Evolutionary conservation across 2,329 filamentous ascomycete species (phyloP).

Genomic region (Diatrype stigma): DNA sequence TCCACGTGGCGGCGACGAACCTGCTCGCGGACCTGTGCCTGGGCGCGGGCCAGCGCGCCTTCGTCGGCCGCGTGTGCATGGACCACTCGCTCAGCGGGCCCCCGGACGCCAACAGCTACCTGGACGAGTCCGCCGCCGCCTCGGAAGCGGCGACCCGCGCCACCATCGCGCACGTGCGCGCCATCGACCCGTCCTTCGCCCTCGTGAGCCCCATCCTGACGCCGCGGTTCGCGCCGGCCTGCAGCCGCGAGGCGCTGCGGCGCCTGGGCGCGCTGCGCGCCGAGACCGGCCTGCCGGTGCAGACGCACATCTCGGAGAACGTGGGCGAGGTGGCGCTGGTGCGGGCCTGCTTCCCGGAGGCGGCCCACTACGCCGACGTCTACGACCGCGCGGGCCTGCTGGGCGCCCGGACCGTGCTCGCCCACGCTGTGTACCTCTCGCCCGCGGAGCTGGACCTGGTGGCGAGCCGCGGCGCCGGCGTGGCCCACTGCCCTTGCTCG

Average conservation of each 20-base stretch:
- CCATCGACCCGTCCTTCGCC: conserved; percentile 59
- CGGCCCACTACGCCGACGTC: conserved; percentile 65
- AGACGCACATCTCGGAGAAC: conserved; percentile 92
- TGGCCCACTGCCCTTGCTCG: conserved; percentile 82
- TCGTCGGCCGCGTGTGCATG: conserved; percentile 96
- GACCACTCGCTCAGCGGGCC: conserved; percentile 73
- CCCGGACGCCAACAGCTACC: conserved; percentile 74
- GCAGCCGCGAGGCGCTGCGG: conserved; percentile 54
- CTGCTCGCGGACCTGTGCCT: conserved; percentile 81
- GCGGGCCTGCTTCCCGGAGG: conserved; percentile 60
- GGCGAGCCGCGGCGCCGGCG: conserved; percentile 54
- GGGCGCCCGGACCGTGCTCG: conserved; percentile 70
- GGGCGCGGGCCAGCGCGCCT: conserved; percentile 76
- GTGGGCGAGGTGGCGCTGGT: conserved; percentile 69
- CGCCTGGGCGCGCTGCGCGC: conserved; percentile 61
- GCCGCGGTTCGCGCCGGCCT: conserved; percentile 63
- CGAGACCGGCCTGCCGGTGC: conserved; percentile 63
- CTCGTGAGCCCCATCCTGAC: conserved; percentile 80
- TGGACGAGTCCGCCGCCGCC: conserved; percentile 62
- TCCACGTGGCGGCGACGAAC: conserved; percentile 84
- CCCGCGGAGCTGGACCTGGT: conserved; percentile 64
- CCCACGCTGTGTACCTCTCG: conserved; percentile 76
- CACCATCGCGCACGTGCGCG: conserved; percentile 61
- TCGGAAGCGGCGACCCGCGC: conserved; percentile 53
- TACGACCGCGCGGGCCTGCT: conserved; percentile 74